These are phyloP conservation scores for Claviceps capensis DNA, from an alignment of 2,329 filamentous ascomycete genomes.

Conservation along the genomic window DNA sequence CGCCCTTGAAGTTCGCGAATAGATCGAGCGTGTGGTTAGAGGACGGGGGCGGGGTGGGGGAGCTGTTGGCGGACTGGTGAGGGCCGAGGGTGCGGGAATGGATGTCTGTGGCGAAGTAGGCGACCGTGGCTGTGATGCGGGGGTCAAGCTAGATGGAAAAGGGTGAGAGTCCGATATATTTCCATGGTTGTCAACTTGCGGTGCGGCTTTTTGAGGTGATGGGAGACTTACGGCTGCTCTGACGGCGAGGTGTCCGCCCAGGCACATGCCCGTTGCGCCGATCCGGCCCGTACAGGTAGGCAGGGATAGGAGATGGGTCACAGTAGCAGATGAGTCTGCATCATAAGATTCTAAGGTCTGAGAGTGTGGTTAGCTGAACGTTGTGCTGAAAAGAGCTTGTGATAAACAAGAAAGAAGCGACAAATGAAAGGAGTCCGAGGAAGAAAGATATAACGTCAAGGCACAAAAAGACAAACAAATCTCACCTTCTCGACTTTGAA, in stretches of 20 bases:
- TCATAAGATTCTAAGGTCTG: constrained; percentile 78
- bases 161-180: not conserved
- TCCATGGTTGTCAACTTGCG: too few species aligned
- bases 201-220: not conserved
- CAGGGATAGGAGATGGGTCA: constrained; percentile 57
- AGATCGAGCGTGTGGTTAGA: constrained; percentile 39
- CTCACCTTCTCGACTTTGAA: constrained; percentile 69
- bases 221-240: constrained; percentile 35
- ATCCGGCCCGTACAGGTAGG: constrained; percentile 71
- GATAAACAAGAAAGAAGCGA: not conserved
- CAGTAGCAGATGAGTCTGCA: constrained; percentile 54
- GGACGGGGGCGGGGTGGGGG: constrained; percentile 20
- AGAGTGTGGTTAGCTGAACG: not conserved
- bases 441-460: too few species aligned
- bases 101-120: constrained; percentile 89
- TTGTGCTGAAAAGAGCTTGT: too few species aligned
- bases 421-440: not conserved
- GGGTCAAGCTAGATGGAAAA: constrained; percentile 44
- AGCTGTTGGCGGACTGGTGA: constrained; percentile 32
- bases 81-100: constrained; percentile 66
- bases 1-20: constrained; percentile 59
- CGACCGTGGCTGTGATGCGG: constrained; percentile 62
- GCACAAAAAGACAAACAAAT: not conserved
- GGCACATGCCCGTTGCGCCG: constrained; percentile 78
- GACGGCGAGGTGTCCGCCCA: constrained; percentile 72